These are phyloP conservation scores for Serendipita vermifera DNA, from an alignment of 768 basidiomycete species.

Conservation along the genomic window DNA sequence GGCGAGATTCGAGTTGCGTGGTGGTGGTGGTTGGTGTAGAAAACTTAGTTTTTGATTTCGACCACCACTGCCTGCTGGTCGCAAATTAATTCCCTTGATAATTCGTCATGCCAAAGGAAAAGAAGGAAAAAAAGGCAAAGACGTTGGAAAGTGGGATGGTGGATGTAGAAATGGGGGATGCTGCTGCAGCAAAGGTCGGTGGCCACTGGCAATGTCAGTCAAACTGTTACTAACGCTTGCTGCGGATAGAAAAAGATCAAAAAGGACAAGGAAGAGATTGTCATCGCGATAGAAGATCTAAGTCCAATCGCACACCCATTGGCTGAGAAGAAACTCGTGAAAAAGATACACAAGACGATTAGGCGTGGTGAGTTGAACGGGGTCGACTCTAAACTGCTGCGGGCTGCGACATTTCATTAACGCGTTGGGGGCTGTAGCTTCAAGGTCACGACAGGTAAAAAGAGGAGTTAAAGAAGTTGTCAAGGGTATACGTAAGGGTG, in stretches of 20 bases:
- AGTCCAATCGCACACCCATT: conserved; percentile 91
- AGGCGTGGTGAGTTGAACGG: conserved; percentile 28
- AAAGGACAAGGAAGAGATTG: conserved; percentile 51
- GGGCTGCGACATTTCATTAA: conserved; percentile 9
- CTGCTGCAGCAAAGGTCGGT: conserved; percentile 12
- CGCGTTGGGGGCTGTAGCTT: conserved; percentile 48
- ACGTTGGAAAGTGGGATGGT: conserved; percentile 44
- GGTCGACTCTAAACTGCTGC: background rate
- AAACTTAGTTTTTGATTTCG: background rate
- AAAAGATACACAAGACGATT: conserved; percentile 89
- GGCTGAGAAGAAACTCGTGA: conserved; percentile 83
- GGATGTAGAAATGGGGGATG: conserved; percentile 27
- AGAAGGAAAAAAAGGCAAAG: conserved; percentile 63
- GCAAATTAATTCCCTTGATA: background rate
- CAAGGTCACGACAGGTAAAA: conserved; percentile 89
- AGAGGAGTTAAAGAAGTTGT: conserved; percentile 98
- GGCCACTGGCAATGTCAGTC: conserved; percentile 3
- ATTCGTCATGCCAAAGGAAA: conserved; percentile 50
- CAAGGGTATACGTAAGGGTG: conserved; percentile 93
- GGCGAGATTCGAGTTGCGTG: background rate
- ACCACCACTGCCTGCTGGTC: background rate
- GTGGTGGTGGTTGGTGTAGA: background rate
- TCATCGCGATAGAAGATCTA: conserved; percentile 64
- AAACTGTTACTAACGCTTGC: conserved; percentile 2
- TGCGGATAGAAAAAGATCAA: conserved; percentile 41